Evolutionary conservation across 2,329 filamentous ascomycete genomes (phyloP), one percentile per base, ranked within the genome.

Genomic region (Trichoderma simmonsii): DNA sequence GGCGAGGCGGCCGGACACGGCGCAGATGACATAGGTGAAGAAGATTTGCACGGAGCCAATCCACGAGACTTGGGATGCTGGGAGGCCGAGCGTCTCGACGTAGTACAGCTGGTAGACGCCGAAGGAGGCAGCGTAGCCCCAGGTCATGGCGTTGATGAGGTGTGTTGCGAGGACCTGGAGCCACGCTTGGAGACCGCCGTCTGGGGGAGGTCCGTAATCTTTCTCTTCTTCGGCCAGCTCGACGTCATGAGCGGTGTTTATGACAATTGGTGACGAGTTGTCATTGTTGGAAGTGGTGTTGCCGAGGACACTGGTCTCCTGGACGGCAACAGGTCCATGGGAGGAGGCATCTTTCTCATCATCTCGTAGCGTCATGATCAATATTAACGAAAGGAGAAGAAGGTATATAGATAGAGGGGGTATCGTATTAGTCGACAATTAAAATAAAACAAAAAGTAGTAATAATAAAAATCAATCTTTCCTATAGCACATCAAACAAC

Each of bases 81-180:
- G 78, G 6, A 83, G 76, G 15, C 75, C 73, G n/a, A 83, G 75
- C 9, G 76, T 77, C 36, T 82, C 76, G n/a, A 78, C 79, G 72
- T 83, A 83, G 79, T 86, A 81, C 6, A 90, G 79, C 76, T 88
- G 86, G 70, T 93, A 86, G 60, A 85, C 84, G 69, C 82, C 86
- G 73, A 86, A 88, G 2, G 84, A 82, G 6, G 83, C 79, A 3
- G 84, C 82, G 67, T 84, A 85, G 67, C 86, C 86, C 84, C 86
- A 87, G 6, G 85, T 82, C 71, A 88, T 77, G 68, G 81, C 81
- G 76, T 85, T 86, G 78, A 86, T 80, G 34, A 86, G 80, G 54
- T 85, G 80, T 36, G 82, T 82, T 7, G 85, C 83, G 24, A 85
- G 61, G 9, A 88, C 85, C 75, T 88, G 86, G 1, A 80, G 81